Evolutionary conservation across 371 early-diverging fungal species (phyloP), one percentile per base, ranked within the genome.

Genomic region (Mucor irregularis): DNA sequence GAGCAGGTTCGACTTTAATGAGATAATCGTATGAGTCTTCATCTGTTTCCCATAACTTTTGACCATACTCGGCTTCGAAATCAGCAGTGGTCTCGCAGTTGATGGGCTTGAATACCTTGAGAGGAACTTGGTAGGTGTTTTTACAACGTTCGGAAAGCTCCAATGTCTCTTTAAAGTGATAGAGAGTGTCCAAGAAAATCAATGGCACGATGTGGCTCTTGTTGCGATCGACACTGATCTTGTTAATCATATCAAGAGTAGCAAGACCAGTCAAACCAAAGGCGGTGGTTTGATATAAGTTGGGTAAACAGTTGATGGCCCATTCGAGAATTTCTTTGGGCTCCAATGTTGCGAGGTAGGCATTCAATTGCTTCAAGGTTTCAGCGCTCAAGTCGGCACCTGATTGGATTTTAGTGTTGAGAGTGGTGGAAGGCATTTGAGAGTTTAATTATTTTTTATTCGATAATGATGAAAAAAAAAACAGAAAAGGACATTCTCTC

Each of bases 1-100:
- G 90, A 14, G 90, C 93, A 0, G 95, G 95, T 62, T 96, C 96
- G 19, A 93, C 95, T 65, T 96, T 96, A 65, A 94, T 91, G 29
- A 93, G 73, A 62, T 87, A 96, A 74, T 95, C 92, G 69, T 95
- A 96, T 13, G 81, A 78, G 53, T 87, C 84, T 42, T 92, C 87
- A 58, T 94, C 88, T 9, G 70, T 74, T 53, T 87, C 85, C 94
- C 94, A 96, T 47, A 96, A 80, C 19, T 74, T 74, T 51, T 86
- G 69, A 30, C 96, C 96, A 67, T 93, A 80, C 50, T 74, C 71
- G 22, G 55, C 50, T 44, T 84, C 87, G 58, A 95, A 94, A 21
- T 90, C 88, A n/a, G 73, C 72, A 13, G 75, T 69, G 7, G 81
- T 85, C 17, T 67, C 66, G 57, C 71, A 75, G 38, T 78, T 80